Base-by-base conservation (phyloP, 2,329 filamentous ascomycete species). In the Seiridium cupressi region DNA sequence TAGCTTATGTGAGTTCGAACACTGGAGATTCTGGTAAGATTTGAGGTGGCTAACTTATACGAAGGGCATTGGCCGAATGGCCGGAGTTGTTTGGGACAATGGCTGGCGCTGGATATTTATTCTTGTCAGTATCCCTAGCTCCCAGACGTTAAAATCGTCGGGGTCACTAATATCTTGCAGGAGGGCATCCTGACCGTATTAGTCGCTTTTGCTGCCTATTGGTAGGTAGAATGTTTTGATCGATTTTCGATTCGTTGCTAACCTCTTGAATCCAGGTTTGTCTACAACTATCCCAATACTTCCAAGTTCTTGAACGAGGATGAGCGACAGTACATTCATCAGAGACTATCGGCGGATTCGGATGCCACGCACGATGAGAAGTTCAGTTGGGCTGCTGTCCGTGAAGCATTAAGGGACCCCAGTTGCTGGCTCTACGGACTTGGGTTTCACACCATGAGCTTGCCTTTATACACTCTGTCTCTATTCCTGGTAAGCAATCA, bases 381-480 rank as follows among this genome's bases (percentile, higher is more conserved):
- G 0, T 93, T 93, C 67, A 83, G 76, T 3, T 93, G 90, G 91
- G 71, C 65, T 0, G 86, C 87, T 26, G 90, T 93, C 0, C 60
- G 73, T 32, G 77, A 84, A 18, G 89, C 90, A 0, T 71, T 91
- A 46, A 84, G 79, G 11, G 88, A 93, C 65, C 83, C 84, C 1
- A 91, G 88, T 68, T 87, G 87, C 67, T 91, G 86, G 87, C 78
- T 93, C 0, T 93, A 93, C 64, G 87, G 88, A 0, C 70, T 91
- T 0, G 84, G 82, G 0, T 92, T 91, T 66, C 89, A 92, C 69
- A 91, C 88, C 4, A 86, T 92, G 79, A 89, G 85, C 60, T 72
- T 93, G 10, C 83, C 83, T 0, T 73, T 85, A 0, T 86, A 86
- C 61, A 85, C 83, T 0, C 73, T 84, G 4, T 79, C 86, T 0